Conservation (phyloP, 2,329 filamentous ascomycete genomes). For the Botrytis fragariae region DNA sequence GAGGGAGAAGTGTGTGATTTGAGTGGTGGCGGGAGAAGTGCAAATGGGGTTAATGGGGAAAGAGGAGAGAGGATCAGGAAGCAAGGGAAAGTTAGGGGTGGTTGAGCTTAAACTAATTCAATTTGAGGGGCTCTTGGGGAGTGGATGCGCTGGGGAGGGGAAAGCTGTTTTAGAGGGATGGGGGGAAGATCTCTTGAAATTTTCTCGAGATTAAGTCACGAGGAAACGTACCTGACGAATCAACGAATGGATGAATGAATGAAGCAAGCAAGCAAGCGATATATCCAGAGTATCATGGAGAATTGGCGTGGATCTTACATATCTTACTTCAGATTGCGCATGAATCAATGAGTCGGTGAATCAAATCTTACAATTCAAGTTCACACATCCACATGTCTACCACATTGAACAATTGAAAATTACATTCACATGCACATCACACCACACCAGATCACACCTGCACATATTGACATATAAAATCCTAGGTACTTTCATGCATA, state of each 20-base stretch:
- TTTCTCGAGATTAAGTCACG: background rate
- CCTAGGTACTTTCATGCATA: background rate
- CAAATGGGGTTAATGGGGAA: background rate
- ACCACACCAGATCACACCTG: background rate
- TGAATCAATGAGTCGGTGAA: background rate
- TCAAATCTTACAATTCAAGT: background rate
- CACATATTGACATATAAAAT: background rate
- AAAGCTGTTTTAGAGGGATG: background rate
- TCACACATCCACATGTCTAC: background rate
- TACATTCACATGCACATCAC: background rate
- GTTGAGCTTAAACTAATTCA: background rate
- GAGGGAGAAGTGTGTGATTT: conserved; percentile 35
- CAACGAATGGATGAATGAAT: background rate
- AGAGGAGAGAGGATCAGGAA: background rate
- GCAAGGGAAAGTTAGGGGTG: background rate
- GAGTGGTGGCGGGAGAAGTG: background rate
- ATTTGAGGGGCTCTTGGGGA: background rate
- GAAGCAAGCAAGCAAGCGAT: background rate
- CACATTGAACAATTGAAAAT: background rate
- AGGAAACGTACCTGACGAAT: background rate
- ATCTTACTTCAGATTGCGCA: background rate
- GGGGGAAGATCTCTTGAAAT: background rate
- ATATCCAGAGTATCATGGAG: background rate
- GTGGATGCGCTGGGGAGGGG: background rate
- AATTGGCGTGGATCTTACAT: background rate